Base-by-base conservation (phyloP, 768 basidiomycete species). In the Leccinum broughii region DNA sequence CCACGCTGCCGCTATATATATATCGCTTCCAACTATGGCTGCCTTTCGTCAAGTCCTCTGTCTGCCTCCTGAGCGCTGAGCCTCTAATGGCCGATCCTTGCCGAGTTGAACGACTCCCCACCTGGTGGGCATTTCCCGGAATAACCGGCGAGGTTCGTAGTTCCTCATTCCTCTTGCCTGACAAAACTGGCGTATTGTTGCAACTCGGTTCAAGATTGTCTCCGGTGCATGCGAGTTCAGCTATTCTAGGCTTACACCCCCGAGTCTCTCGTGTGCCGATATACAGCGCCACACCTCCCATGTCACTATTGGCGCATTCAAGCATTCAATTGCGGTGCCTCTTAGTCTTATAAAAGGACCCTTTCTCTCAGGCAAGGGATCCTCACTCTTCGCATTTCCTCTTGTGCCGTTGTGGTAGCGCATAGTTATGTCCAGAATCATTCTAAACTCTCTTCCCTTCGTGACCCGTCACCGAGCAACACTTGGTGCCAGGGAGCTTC, bases 401-500 rank as follows among this genome's bases (percentile, higher is more conserved):
- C 60, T 50, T n/a, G 35, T 9, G 34, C 34, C 14, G 4, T 41
- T 24, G 17, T 24, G 0, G 39, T 56, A 26, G 15, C 32, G 3
- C 34, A 24, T 15, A 61, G 66, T 34, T 49, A 81, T 82, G 80
- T 74, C 81, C 48, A 70, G 39, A 65, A 57, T 69, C 50, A 61
- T 77, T 28, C 66, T 77, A 62, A 74, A 70, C 52, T 70, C 78
- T 6, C 53, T 84, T 51, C 81, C 80, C 30, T 83, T 86, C 71
- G 67, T 76, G 34, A 75, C 81, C 37, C 77, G 77, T 64, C 57
- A 86, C 66, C 64, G 70, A 68, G 61, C 63, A 28, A 58, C 65
- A 62, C 61, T 73, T n/a, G 78, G 79, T 49, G 82, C 78, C 20
- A 77, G 72, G 66, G 77, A 82, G 37, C 75, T 86, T 60, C 71